Base-by-base conservation (phyloP, 2,329 filamentous ascomycete genomes). In the Venturia asperata region DNA sequence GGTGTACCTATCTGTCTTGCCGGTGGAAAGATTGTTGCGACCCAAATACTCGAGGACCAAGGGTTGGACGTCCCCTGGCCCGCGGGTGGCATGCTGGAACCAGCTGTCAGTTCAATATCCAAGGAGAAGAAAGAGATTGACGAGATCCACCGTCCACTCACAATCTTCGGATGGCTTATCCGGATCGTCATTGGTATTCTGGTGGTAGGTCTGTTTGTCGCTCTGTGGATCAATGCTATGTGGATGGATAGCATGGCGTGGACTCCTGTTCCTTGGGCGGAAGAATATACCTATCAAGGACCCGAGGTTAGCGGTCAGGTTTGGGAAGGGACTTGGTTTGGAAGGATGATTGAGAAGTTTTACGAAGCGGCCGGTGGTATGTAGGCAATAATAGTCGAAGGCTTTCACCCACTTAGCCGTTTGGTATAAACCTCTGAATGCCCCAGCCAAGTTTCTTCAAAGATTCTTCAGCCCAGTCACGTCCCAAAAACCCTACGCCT, bases 1-100 rank as follows among this genome's bases (percentile, higher is more conserved):
- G 88, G 88, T 0, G 88, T 91, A 24, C 89, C 89, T 3, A 89
- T 91, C 65, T 86, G 87, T 34, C 76, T 91, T 11, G 87, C 87
- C 0, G 88, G 88, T 0, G 84, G 85, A 10, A 88, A 85, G 73
- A 80, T 91, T 64, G 83, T 83, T 0, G 78, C 76, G 10, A 81
- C 82, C 69, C 80, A 85, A 72, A 77, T 85, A 5, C 69, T 83
- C 15, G 71, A 73, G 64, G 74, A 78, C 71, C 67, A 71, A 67
- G 69, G 69, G 27, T 72, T 77, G 68, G 64, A 62, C 15, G 73
- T 78, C 47, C 79, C 80, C 15, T 82, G 80, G 79, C 64, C 55
- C 9, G 66, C 65, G 34, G 70, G 68, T 42, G 69, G 63, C 24
- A 34, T 58, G 52, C 15, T 58, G 27, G 45, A 47, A 43, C 39